phyloP scores from a whole-genome alignment of 1,284 basidiomycete genomes.

The Cryptococcus sp. region DNA sequence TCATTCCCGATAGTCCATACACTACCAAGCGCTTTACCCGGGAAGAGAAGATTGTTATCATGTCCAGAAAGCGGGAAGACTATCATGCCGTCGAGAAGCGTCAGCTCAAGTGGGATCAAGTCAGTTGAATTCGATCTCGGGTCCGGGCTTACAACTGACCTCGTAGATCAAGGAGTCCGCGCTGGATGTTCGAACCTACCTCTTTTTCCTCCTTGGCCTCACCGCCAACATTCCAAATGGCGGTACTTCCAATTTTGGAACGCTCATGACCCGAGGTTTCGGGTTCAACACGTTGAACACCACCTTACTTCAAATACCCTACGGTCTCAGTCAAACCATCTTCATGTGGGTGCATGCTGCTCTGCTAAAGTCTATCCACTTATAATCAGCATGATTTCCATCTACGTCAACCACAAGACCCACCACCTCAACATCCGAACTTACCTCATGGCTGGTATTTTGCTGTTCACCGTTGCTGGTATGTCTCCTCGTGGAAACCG shows the following conservation, averaged over 20 bases:
- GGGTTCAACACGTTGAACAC: constrained; percentile 45
- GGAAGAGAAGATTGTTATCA: constrained; percentile 50
- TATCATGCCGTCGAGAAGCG: constrained; percentile 35
- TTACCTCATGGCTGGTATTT: constrained; percentile 39
- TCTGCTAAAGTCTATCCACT: neutral
- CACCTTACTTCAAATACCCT: constrained; percentile 44
- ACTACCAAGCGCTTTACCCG: constrained; percentile 41
- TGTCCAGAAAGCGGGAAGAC: constrained; percentile 30
- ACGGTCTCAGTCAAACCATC: constrained; percentile 22
- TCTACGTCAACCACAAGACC: constrained; percentile 35
- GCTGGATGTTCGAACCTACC: constrained; percentile 9
- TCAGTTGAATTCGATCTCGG: neutral
- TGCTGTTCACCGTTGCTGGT: constrained; percentile 46
- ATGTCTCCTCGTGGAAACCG: constrained; percentile 46
- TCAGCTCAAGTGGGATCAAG: constrained; percentile 26
- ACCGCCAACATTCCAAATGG: constrained; percentile 46
- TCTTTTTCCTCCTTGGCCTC: constrained; percentile 42
- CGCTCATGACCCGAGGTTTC: constrained; percentile 31
- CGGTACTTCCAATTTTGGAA: constrained; percentile 46
- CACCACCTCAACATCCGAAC: constrained; percentile 43
- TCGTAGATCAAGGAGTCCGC: constrained; percentile 13
- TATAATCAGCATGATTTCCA: constrained; percentile 31
- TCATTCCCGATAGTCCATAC: constrained; percentile 44
- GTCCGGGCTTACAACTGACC: neutral
- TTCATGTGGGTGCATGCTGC: constrained; percentile 18